These are phyloP conservation scores for Clonostachys solani DNA, from an alignment of 2,329 filamentous ascomycete species.

Conservation along the genomic window DNA sequence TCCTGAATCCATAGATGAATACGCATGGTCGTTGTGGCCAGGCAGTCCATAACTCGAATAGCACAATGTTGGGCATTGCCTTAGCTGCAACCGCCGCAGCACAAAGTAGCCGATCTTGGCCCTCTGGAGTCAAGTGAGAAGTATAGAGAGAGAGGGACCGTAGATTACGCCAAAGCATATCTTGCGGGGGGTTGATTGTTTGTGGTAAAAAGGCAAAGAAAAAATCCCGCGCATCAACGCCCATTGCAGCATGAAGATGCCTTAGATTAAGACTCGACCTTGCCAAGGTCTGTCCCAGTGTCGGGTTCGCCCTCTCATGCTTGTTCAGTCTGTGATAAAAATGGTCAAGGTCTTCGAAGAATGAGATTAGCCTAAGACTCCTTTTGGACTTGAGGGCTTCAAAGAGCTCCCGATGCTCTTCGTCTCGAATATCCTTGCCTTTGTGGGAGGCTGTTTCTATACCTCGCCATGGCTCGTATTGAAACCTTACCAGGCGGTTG, in stretches of 20 bases:
- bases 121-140: not conserved
- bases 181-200: not conserved
- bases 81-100: not conserved
- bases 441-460: not conserved
- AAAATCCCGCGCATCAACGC: not conserved
- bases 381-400: not conserved
- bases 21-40: too few species aligned
- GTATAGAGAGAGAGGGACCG: not conserved
- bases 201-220: not conserved
- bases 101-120: not conserved
- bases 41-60: not conserved
- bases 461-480: not conserved
- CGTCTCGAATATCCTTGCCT: not conserved
- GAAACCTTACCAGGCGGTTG: not conserved
- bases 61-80: not conserved
- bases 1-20: too few species aligned
- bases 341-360: not conserved
- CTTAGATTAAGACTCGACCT: not conserved
- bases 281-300: not conserved
- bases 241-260: not conserved
- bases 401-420: not conserved
- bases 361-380: not conserved
- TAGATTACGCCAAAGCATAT: not conserved
- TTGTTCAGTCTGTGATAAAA: not conserved
- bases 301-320: not conserved